Base-by-base conservation (phyloP, 768 basidiomycete genomes). In the Suillus decipiens region DNA sequence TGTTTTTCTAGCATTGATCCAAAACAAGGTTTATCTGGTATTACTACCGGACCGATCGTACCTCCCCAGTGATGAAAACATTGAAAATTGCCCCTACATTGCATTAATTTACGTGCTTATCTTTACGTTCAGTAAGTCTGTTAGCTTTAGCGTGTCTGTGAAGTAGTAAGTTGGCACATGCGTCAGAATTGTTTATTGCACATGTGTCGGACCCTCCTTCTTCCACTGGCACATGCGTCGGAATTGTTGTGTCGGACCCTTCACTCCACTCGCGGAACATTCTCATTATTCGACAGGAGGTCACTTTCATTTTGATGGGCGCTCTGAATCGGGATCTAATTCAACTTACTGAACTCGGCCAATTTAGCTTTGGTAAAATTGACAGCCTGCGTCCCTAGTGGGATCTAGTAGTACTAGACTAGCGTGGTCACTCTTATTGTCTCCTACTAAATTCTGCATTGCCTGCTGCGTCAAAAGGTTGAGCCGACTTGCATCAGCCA, bases 191-290 rank as follows among this genome's bases (percentile, higher is more conserved):
- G n/a, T n/a, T n/a, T n/a, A n/a, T n/a, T 15, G n/a, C 54, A 24
- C 36, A 55, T 56, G 15, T 15, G 54, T 56, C 55, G 55, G 55
- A 56, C 31, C 5, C 24, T 11, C 42, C 19, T 45, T 22, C 43
- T 22, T n/a, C n/a, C 11, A 9, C 5, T n/a, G n/a, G n/a, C n/a
- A n/a, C n/a, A 42, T 42, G 17, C 41, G 41, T 42, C 41, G 17
- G 17, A 42, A n/a, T n/a, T n/a, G n/a, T n/a, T n/a, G 15, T 15
- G 54, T 56, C 55, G 55, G 55, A 56, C 31, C 5, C 24, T 11
- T 19, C n/a, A 33, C 19, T 54, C 53, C n/a, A n/a, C 36, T 55
- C 54, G 54, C 54, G 54, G 54, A 55, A 55, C 54, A 55, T 36
- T 37, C 54, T 55, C 34, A 36, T 36, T 22, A n/a, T n/a, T n/a